phyloP scores from a whole-genome alignment of 352 stramenopile genomes.

The Phytopythium mirpurense region DNA sequence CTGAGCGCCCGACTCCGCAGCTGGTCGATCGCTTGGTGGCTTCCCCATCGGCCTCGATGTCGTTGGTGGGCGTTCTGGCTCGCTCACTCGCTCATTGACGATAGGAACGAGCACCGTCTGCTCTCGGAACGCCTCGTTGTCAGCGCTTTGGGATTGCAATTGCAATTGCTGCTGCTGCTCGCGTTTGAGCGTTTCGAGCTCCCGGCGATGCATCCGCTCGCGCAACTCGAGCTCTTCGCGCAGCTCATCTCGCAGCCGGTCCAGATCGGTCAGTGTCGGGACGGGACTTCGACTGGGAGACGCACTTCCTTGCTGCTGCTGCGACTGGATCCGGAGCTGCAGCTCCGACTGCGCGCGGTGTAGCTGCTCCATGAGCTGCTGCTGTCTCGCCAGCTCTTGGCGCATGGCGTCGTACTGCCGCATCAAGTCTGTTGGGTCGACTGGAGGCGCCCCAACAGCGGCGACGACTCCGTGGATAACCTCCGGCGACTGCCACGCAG shows the following conservation, averaged over 20 bases:
- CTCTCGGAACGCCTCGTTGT: neutral
- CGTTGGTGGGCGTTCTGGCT: neutral
- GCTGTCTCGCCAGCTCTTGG: slow-evolving; percentile 38
- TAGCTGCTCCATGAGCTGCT: slow-evolving; percentile 52
- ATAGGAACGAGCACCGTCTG: slow-evolving; percentile 4
- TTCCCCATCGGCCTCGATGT: neutral
- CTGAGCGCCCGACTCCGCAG: neutral
- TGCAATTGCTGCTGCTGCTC: neutral
- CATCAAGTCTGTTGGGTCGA: slow-evolving; percentile 20
- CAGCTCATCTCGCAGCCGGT: slow-evolving; percentile 47
- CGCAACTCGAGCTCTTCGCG: slow-evolving; percentile 43
- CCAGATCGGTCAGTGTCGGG: slow-evolving; percentile 46
- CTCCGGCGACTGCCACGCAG: neutral
- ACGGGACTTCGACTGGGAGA: slow-evolving; percentile 16
- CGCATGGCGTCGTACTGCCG: slow-evolving; percentile 55
- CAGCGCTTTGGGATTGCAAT: neutral
- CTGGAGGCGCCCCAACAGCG: neutral
- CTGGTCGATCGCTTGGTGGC: neutral
- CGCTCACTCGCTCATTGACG: neutral
- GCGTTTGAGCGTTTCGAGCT: slow-evolving; percentile 29
- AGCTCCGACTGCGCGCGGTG: slow-evolving; percentile 33
- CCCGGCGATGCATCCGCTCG: slow-evolving; percentile 39
- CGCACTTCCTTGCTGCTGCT: slow-evolving; percentile 13
- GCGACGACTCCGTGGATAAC: neutral
- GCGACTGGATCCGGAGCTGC: slow-evolving; percentile 33